Base-by-base conservation (phyloP, 805 yeast genomes). In the Lachancea mirantina region DNA sequence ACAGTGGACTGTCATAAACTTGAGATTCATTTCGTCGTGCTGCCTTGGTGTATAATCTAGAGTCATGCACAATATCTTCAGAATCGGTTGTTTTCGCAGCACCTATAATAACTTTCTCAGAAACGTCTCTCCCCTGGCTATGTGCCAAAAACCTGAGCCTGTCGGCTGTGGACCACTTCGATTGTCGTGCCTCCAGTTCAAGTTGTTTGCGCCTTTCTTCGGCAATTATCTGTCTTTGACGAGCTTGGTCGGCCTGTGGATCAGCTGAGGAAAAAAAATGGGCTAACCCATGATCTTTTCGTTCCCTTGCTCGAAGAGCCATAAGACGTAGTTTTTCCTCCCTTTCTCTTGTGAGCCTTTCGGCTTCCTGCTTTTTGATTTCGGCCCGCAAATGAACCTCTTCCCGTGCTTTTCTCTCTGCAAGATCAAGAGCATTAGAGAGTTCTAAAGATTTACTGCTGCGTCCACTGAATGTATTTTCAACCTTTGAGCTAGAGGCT, bases 341-440 rank as follows among this genome's bases (percentile, higher is more conserved):
- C 39, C 67, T 70, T 24, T 62, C 70, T 20, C 53, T 52, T 3
- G 61, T 57, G 41, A 73, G 73, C 43, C 68, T 62, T 42, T 71
- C 77, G 10, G 73, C 73, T 22, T 66, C 47, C 44, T 65, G 60
- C 40, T 62, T 63, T 47, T 68, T 70, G 57, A 70, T 54, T 21
- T 65, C 67, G 15, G 72, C 67, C 33, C 79, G 64, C 34, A 67
- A 49, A 28, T 64, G 64, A 20, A 79, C 64, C 36, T 74, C 77
- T 28, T 72, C 69, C 30, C 81, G 61, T 2, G 81, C 80, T 32
- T 68, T 63, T 15, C 64, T 58, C 32, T 76, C 89, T 1, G 92
- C 94, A 10, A 61, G 59, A 32, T 74, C 78, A 32, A 89, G 64
- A 0, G 96, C 95, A 30, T 68, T 72, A 1, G 87, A 73, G 15